Evolutionary conservation across 129 eudicot species (phyloP), one percentile per base, ranked within the genome.

Genomic region (Heracleum sosnowskyi): DNA sequence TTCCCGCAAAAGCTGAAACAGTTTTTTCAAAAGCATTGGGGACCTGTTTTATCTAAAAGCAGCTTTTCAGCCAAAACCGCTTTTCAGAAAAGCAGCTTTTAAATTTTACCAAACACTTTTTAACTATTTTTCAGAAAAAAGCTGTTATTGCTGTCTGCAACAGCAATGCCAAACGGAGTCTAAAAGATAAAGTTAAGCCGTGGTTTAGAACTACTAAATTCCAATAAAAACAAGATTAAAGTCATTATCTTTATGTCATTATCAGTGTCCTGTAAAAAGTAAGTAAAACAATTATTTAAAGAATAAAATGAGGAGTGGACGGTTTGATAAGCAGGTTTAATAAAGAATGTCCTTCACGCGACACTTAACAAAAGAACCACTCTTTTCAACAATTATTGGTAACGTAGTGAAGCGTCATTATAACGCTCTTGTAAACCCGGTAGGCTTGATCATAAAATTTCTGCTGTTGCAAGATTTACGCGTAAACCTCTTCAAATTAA

Each of bases 271-370:
- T 72, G 15, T 72, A 40, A 41, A 72, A 71, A 33, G 42, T 34
- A 69, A 11, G 42, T 69, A 66, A 28, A 66, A 15, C 10, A 31
- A 70, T 35, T 69, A 69, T 69, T 16, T 2, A 34, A 36, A n/a
- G 13, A 37, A 37, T 37, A 11, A 41, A 71, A 3, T n/a, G 53
- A 73, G 37, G 76, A 72, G 76, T 41, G 76, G 76, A 72, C 45
- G 53, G 34, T 37, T 72, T 72, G 45, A 24, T 10, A 40, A 40
- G 51, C 16, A 17, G 36, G 46, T 17, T 41, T 36, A 40, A 70
- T 7, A 73, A 22, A 42, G 37, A 26, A 26, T 12, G 4, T 10
- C 9, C 7, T 3, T n/a, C 37, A 42, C 76, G 53, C 76, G 34
- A 26, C 36, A n/a, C 9, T 7, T 0, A 3, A 73, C 31, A 26